These are phyloP conservation scores for Leishmania lainsoni DNA, from an alignment of 208 protist species.

Conservation along the genomic window DNA sequence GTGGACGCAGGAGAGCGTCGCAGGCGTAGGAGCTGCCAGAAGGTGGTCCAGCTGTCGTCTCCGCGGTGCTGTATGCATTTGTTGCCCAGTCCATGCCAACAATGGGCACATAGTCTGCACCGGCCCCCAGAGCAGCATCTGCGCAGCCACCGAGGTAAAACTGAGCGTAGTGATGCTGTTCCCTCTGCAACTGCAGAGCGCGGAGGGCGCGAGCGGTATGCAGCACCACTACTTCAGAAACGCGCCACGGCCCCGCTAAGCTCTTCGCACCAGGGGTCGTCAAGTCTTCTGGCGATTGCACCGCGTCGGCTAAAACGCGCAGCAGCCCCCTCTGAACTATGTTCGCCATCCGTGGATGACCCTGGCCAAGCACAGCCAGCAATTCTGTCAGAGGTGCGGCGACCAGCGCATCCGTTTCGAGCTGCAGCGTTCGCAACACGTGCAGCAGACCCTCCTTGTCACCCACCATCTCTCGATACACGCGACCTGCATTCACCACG, in stretches of 20 bases:
- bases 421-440: slow-evolving; percentile 51
- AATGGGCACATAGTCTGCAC: slow-evolving; percentile 35
- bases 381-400: slow-evolving; percentile 61
- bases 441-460: slow-evolving; percentile 62
- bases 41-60: background rate
- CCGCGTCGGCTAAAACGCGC: slow-evolving; percentile 36
- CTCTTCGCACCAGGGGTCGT: background rate
- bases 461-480: slow-evolving; percentile 90
- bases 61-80: slow-evolving; percentile 3
- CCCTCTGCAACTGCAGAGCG: slow-evolving; percentile 62
- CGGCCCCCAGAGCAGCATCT: background rate
- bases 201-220: slow-evolving; percentile 61
- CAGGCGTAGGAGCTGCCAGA: background rate
- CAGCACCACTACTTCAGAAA: slow-evolving; percentile 42
- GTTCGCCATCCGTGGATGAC: slow-evolving; percentile 48
- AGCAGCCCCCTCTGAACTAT: slow-evolving; percentile 67
- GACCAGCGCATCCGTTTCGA: slow-evolving; percentile 52
- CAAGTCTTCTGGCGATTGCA: background rate
- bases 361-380: slow-evolving; percentile 68
- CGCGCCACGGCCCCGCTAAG: background rate
- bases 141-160: slow-evolving; percentile 2
- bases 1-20: slow-evolving; percentile 35
- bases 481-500: slow-evolving; percentile 81
- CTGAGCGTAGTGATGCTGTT: slow-evolving; percentile 54
- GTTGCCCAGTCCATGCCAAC: slow-evolving; percentile 27